Percentiles rank a stretch among this genome's conserved stretches.
These are phyloP conservation scores for Keithomyces neogunnii DNA, from an alignment of 2,329 filamentous ascomycete species.

Conservation along the genomic window DNA sequence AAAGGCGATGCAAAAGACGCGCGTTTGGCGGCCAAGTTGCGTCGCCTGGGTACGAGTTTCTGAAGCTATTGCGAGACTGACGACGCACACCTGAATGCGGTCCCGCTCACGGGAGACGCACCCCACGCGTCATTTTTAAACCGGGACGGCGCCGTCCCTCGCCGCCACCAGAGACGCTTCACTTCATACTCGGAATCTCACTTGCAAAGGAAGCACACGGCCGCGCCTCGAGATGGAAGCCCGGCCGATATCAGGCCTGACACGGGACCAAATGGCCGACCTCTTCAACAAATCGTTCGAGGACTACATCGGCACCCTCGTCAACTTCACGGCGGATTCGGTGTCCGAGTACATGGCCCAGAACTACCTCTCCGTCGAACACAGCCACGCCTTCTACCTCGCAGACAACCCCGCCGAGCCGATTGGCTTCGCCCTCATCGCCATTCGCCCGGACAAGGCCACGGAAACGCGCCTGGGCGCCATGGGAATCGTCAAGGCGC, in stretches of 20 bases:
- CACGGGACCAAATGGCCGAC: conserved; percentile 4
- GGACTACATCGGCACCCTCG: conserved; percentile 9
- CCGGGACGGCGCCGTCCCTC: too few relatives aligned
- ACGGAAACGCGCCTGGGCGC: conserved; percentile 9
- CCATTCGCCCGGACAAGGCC: conserved; percentile 11
- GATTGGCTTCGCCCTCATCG: conserved; percentile 13
- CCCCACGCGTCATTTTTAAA: too few relatives aligned
- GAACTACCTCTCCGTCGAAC: conserved; percentile 7
- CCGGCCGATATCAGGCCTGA: conserved; percentile 1
- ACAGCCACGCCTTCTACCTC: conserved; percentile 8
- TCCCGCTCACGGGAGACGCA: too few relatives aligned
- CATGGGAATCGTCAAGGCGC: conserved; percentile 12
- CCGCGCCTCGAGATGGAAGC: conserved; percentile 3
- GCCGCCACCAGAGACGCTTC: too few relatives aligned
- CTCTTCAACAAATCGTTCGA: conserved; percentile 11
- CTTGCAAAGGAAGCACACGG: background rate
- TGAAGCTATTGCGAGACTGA: too few relatives aligned
- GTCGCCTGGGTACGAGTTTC: too few relatives aligned
- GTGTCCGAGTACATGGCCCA: conserved; percentile 1
- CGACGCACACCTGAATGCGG: too few relatives aligned
- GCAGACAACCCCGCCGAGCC: conserved; percentile 4
- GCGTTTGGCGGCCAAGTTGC: too few relatives aligned
- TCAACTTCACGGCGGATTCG: conserved; percentile 5
- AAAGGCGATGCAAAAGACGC: too few relatives aligned
- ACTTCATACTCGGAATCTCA: too few relatives aligned